Base-by-base conservation (phyloP, 257 asterid genomes). In the Solanum verrucosum region DNA sequence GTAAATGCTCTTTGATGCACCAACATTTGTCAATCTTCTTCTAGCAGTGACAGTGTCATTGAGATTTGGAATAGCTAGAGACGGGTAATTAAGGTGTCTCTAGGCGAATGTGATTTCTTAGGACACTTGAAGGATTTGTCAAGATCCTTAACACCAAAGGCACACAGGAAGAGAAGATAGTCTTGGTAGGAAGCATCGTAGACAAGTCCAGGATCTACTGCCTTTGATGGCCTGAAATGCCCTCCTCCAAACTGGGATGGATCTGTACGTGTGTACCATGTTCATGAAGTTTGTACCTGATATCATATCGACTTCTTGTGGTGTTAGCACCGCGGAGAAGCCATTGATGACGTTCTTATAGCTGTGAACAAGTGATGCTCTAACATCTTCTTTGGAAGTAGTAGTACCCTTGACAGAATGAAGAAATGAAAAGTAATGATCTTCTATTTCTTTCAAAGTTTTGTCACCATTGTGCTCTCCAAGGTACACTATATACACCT, bases 201-300 rank as follows among this genome's bases (percentile, higher is more conserved):
- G 59, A 96, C 90, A 14, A 96, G 95, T 18, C 98, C 98, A 2
- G 98, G 98, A 88, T 96, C 99, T 1, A 93, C 98, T 87, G 99
- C 99, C 88, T 94, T 95, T 35, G 95, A 60, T 23, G 99, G 99
- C 74, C 95, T 88, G 91, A 96, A 95, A 83, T 95, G 99, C 37
- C 99, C 98, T 16, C 98, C 91, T 6, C 99, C 99, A 10, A 90
- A 93, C 84, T 95, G 99, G 92, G 94, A 97, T 2, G 98, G 98
- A 90, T 95, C 93, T 25, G 21, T 29, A 29, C 31, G 31, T 29
- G 31, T 29, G 31, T 29, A 29, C 31, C 31, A 25, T 11, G 10
- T 71, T 72, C 6, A 68, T 18, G 34, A 9, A 40, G 37, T 68
- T 0, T 0, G 9, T 29, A 90, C 92, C 90, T 34, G 94, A 90